Conservation (phyloP, 805 yeast species). For the Ogataea pignaliae region DNA sequence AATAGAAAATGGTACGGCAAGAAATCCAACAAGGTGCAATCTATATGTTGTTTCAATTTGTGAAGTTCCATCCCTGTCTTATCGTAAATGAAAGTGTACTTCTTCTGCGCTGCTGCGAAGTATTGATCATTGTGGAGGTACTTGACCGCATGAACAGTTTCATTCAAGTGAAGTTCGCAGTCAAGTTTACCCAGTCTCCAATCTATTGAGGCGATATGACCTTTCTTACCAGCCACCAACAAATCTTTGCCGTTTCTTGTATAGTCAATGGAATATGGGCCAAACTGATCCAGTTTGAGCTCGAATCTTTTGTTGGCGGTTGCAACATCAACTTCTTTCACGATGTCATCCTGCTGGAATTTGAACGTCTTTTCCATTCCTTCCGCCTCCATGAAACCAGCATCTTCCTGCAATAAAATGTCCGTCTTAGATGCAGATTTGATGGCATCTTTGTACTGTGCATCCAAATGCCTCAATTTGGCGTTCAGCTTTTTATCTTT, state of each 20-base stretch:
- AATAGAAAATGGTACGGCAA: constrained; percentile 89
- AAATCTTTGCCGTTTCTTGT: constrained; percentile 84
- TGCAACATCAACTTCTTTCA: constrained; percentile 65
- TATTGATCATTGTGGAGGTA: constrained; percentile 88
- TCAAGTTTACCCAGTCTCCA: constrained; percentile 85
- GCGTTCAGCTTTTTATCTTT: constrained; percentile 62
- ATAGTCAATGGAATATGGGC: constrained; percentile 82
- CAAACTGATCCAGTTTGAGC: constrained; percentile 68
- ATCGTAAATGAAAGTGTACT: constrained; percentile 89
- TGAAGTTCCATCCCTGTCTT: constrained; percentile 89
- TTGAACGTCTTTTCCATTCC: constrained; percentile 91
- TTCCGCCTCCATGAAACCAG: constrained; percentile 88
- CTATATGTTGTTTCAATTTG: constrained; percentile 84
- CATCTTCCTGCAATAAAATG: constrained; percentile 74
- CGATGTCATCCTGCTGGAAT: constrained; percentile 76
- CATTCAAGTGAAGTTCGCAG: constrained; percentile 80
- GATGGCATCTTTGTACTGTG: constrained; percentile 73
- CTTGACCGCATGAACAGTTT: constrained; percentile 86
- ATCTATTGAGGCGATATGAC: constrained; percentile 93
- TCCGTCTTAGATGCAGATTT: constrained; percentile 83
- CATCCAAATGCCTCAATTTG: constrained; percentile 62
- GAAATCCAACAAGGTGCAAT: constrained; percentile 76
- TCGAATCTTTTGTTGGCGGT: constrained; percentile 76
- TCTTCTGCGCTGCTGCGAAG: constrained; percentile 96
- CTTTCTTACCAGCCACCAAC: constrained; percentile 82